Evolutionary conservation across 371 early-diverging fungal species (phyloP).

Genomic region (Actinomortierella ambigua): DNA sequence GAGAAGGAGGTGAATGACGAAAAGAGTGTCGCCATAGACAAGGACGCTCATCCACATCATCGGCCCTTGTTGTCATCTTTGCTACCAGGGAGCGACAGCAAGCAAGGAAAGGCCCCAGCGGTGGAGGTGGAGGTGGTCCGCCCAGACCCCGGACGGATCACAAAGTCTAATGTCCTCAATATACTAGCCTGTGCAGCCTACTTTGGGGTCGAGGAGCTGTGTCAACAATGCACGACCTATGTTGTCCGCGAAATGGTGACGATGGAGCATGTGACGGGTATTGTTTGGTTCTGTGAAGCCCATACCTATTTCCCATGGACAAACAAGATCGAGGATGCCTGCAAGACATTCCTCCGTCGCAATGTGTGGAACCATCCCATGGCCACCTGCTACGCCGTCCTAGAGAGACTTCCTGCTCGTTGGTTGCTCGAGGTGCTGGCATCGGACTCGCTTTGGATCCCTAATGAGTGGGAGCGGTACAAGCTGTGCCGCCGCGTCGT

Average conservation of each 20-base stretch:
- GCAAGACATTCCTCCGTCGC: constrained; percentile 26
- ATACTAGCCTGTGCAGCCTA: constrained; percentile 29
- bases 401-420: constrained; percentile 18
- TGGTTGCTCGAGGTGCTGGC: constrained; percentile 23
- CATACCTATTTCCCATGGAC: constrained; percentile 34
- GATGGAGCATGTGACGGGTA: not conserved
- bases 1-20: not conserved
- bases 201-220: constrained; percentile 21
- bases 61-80: too few species aligned
- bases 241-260: constrained; percentile 12
- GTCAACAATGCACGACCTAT: constrained; percentile 15
- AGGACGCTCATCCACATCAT: not conserved
- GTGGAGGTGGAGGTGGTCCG: too few species aligned
- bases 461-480: constrained; percentile 41
- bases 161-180: constrained; percentile 12
- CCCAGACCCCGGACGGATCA: not conserved
- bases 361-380: constrained; percentile 30
- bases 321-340: constrained; percentile 18
- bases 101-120: too few species aligned
- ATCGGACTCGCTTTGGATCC: constrained; percentile 34
- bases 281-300: constrained; percentile 13
- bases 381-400: constrained; percentile 16
- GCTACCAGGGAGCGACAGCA: too few species aligned
- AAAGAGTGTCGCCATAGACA: not conserved
- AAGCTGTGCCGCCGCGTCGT: constrained; percentile 25